phyloP scores from a whole-genome alignment of 179 eudicot genomes.

The Silene vulgaris region DNA sequence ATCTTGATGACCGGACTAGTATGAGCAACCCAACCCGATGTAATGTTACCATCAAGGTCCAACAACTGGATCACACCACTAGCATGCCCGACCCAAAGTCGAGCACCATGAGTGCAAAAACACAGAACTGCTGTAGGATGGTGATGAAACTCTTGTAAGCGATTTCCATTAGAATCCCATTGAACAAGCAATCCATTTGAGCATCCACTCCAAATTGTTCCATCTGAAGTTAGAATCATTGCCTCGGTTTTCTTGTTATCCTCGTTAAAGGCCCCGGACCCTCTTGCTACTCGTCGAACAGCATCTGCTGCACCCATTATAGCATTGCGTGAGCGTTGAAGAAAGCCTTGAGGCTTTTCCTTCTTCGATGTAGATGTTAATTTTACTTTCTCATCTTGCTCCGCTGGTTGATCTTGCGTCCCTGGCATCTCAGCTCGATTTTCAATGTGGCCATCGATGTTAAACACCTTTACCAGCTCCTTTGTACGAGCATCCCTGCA shows the following conservation, averaged over 20 bases:
- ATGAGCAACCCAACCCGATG: constrained; percentile 87
- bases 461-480: constrained; percentile 83
- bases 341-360: constrained; percentile 83
- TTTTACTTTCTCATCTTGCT: constrained; percentile 81
- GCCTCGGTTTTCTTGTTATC: constrained; percentile 87
- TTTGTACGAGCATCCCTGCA: constrained; percentile 96
- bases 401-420: constrained; percentile 55
- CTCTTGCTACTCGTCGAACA: constrained; percentile 85
- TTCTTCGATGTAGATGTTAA: constrained; percentile 67
- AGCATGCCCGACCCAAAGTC: constrained; percentile 87
- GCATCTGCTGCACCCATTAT: constrained; percentile 99
- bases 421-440: constrained; percentile 71
- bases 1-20: constrained; percentile 76
- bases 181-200: constrained; percentile 74
- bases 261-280: constrained; percentile 76
- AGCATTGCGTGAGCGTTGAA: constrained; percentile 91
- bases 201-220: constrained; percentile 85
- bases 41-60: constrained; percentile 76
- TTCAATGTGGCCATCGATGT: constrained; percentile 78
- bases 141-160: constrained; percentile 69
- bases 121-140: constrained; percentile 66
- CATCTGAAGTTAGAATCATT: constrained; percentile 61
- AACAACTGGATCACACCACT: constrained; percentile 77
- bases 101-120: constrained; percentile 72
- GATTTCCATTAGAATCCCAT: constrained; percentile 88